phyloP scores from a whole-genome alignment of 1,284 basidiomycete species.

The Trichosporon faecale region DNA sequence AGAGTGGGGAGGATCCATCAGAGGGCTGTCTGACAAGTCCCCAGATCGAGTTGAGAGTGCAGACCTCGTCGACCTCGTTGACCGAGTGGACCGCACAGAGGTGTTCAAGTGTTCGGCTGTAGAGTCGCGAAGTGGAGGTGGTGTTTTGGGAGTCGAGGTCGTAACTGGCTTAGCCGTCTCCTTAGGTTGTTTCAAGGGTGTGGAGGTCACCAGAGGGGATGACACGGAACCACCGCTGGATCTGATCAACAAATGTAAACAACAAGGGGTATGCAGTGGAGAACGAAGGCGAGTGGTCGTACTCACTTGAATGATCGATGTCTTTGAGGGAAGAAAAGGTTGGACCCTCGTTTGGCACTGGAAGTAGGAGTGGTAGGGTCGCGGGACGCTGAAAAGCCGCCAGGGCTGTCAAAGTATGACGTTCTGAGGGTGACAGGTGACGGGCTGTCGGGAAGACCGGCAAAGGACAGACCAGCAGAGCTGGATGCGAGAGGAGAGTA shows the following conservation, averaged over 20 bases:
- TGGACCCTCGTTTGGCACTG: neutral
- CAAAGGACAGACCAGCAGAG: slow-evolving; percentile 4
- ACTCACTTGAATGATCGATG: slow-evolving; percentile 8
- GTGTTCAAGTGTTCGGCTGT: neutral
- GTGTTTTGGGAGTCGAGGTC: neutral
- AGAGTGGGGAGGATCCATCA: neutral
- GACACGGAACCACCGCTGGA: neutral
- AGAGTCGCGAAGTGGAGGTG: slow-evolving; percentile 3
- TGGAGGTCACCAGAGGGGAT: neutral
- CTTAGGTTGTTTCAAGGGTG: neutral
- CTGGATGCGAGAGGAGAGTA: neutral
- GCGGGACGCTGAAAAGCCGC: slow-evolving; percentile 3
- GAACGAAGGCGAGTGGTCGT: neutral
- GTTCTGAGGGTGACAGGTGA: neutral
- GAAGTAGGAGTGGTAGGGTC: neutral
- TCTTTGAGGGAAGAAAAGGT: slow-evolving; percentile 3
- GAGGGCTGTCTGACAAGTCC: slow-evolving; percentile 7
- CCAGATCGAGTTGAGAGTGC: neutral
- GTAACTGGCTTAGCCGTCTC: neutral
- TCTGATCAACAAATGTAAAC: neutral
- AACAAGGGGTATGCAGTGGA: neutral
- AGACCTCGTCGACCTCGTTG: slow-evolving; percentile 1
- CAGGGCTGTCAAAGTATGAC: slow-evolving; percentile 9
- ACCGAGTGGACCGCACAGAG: neutral
- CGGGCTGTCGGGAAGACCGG: slow-evolving; percentile 1